A percentile compares a stretch with the other conserved stretches of the same genome.
These are phyloP conservation scores for Kwoniella dendrophila DNA, from an alignment of 768 basidiomycete species.

Conservation along the genomic window DNA sequence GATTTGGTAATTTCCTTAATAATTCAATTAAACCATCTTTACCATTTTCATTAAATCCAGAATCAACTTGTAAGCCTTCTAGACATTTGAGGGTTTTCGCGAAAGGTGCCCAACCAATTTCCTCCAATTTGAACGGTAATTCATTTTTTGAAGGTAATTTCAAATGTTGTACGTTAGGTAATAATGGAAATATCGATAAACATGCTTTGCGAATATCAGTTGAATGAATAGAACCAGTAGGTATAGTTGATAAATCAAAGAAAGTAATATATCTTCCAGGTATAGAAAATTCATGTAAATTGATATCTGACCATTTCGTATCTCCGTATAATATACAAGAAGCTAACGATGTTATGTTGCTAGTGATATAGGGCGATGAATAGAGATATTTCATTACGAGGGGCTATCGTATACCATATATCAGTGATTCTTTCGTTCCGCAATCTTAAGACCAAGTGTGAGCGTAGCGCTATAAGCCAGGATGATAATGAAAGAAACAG, in stretches of 20 bases:
- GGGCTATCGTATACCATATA: conserved; percentile 16
- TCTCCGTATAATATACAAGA: conserved; percentile 67
- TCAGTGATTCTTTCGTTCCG: too few species aligned
- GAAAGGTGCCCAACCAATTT: conserved; percentile 23
- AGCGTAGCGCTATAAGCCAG: too few species aligned
- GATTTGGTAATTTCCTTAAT: conserved; percentile 4
- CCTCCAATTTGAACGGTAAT: conserved; percentile 20
- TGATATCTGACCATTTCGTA: conserved; percentile 81
- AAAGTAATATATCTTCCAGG: conserved; percentile 83
- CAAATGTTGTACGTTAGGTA: conserved; percentile 49
- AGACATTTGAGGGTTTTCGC: conserved; percentile 18
- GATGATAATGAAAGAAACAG: too few species aligned
- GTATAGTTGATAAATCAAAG: conserved; percentile 67
- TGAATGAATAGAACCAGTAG: conserved; percentile 19
- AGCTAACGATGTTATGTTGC: conserved; percentile 47
- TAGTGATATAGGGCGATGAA: conserved; percentile 30
- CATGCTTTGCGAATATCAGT: conserved; percentile 19
- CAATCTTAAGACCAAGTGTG: too few species aligned
- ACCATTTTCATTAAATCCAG: background rate
- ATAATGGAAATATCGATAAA: conserved; percentile 41
- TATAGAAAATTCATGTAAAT: conserved; percentile 79
- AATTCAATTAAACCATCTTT: conserved; percentile 11
- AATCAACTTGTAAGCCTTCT: conserved; percentile 27
- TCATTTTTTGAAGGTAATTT: conserved; percentile 40
- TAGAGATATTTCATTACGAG: conserved; percentile 42